phyloP scores from a whole-genome alignment of 164 flowering plant species.

The Protea cynaroides region DNA sequence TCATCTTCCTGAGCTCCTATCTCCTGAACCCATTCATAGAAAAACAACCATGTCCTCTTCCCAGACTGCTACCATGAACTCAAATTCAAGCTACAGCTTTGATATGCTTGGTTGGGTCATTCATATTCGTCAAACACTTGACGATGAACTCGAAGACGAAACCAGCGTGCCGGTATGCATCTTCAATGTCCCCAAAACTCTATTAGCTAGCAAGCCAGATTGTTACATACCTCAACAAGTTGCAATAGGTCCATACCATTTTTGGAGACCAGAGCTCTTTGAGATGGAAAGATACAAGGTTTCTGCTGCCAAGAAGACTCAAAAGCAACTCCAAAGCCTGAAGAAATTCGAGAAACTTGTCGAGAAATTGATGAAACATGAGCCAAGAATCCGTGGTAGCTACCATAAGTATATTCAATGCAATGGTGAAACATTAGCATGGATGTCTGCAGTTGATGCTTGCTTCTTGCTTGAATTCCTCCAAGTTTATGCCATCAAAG shows the following conservation, averaged over 20 bases:
- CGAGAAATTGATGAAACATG: slow-evolving; percentile 6
- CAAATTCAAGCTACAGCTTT: neutral
- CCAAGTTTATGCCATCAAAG: neutral
- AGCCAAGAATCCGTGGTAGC: slow-evolving; percentile 13
- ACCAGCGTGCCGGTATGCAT: slow-evolving; percentile 4
- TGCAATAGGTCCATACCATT: slow-evolving; percentile 22
- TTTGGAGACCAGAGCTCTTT: slow-evolving; percentile 10
- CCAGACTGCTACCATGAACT: neutral
- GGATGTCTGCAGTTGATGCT: slow-evolving; percentile 21
- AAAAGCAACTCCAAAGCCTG: slow-evolving; percentile 5
- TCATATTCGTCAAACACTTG: slow-evolving; percentile 9
- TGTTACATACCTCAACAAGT: slow-evolving; percentile 17
- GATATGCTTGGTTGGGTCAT: slow-evolving; percentile 9
- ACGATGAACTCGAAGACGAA: slow-evolving; percentile 6
- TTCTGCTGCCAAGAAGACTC: slow-evolving; percentile 7
- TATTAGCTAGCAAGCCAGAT: slow-evolving; percentile 15
- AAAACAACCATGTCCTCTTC: neutral
- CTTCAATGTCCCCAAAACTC: slow-evolving; percentile 14
- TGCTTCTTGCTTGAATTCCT: slow-evolving; percentile 19
- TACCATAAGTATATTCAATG: slow-evolving; percentile 14
- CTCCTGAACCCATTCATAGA: no score
- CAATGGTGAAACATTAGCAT: slow-evolving; percentile 11
- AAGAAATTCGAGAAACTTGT: slow-evolving; percentile 11
- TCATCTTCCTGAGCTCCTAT: neutral
- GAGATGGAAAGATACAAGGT: slow-evolving; percentile 23